Conservation (phyloP, 2,329 filamentous ascomycete species). For the Fusarium marasasianum region DNA sequence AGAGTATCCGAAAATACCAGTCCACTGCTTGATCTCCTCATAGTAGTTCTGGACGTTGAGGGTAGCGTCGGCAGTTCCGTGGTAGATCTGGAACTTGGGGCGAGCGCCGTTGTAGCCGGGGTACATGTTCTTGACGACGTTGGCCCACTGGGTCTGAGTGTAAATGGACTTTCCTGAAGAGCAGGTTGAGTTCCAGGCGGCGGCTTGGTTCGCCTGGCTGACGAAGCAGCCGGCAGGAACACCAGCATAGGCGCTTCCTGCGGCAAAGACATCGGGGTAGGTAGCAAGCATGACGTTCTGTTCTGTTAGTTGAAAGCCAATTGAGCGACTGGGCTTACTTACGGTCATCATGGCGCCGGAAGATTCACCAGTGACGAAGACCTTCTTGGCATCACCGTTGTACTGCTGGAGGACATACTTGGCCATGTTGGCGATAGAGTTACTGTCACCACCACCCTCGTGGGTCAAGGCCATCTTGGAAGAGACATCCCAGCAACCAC, state of each 20-base stretch:
- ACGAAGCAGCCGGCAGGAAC: constrained; percentile 11
- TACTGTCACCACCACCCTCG: constrained; percentile 4
- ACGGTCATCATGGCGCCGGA: constrained; percentile 22
- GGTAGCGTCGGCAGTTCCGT: constrained; percentile 1
- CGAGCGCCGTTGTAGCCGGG: constrained; percentile 11
- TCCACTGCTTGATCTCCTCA: constrained; percentile 18
- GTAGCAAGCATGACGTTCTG: constrained; percentile 16
- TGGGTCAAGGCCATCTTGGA: constrained; percentile 20
- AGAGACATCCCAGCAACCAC: constrained; percentile 13
- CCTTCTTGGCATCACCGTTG: constrained; percentile 7
- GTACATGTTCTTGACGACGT: constrained; percentile 20
- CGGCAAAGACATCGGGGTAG: constrained; percentile 5
- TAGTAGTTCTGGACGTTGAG: constrained; percentile 18
- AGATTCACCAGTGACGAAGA: constrained; percentile 18
- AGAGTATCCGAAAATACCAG: constrained; percentile 12
- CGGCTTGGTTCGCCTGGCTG: constrained; percentile 4
- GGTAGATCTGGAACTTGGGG: constrained; percentile 16
- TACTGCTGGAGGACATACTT: constrained; percentile 11
- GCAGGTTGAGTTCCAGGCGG: constrained; percentile 11
- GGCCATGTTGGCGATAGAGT: constrained; percentile 16
- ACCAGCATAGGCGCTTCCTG: constrained; percentile 10
- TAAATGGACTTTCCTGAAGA: neutral
- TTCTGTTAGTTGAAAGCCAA: neutral
- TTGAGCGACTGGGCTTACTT: neutral
- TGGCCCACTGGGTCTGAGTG: constrained; percentile 11